Evolutionary conservation across 495 filamentous ascomycete genomes (phyloP).

Genomic region (Podospora fimiseda): DNA sequence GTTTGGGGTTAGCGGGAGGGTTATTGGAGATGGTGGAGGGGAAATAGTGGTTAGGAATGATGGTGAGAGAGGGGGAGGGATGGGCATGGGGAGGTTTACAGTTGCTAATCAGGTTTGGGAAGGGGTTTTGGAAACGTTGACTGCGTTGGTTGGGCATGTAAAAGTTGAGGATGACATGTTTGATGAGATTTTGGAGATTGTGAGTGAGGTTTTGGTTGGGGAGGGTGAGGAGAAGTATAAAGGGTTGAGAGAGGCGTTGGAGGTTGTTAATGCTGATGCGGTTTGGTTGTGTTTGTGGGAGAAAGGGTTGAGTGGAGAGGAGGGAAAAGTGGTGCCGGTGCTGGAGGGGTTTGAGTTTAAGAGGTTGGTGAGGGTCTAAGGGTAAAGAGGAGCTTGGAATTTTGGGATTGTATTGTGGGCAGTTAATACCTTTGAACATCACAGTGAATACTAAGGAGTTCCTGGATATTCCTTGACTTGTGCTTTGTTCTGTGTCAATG

Average conservation of each 20-base stretch:
- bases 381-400: too few species aligned
- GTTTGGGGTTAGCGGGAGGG: neutral
- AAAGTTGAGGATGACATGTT: slow-evolving; percentile 55
- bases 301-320: slow-evolving; percentile 28
- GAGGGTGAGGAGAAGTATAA: slow-evolving; percentile 39
- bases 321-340: slow-evolving; percentile 25
- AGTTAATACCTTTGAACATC: too few species aligned
- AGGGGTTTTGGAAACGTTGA: slow-evolving; percentile 47
- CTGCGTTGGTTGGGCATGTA: slow-evolving; percentile 50
- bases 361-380: slow-evolving; percentile 4
- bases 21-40: slow-evolving; percentile 11
- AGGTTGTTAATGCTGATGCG: slow-evolving; percentile 59
- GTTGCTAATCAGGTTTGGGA: slow-evolving; percentile 55
- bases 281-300: slow-evolving; percentile 60
- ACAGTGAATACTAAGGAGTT: too few species aligned
- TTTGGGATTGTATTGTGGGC: too few species aligned
- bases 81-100: slow-evolving; percentile 42
- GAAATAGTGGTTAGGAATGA: slow-evolving; percentile 20
- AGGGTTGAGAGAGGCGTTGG: slow-evolving; percentile 50
- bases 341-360: slow-evolving; percentile 39
- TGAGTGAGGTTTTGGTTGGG: too few species aligned
- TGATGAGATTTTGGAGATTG: slow-evolving; percentile 60
- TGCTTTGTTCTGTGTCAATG: too few species aligned
- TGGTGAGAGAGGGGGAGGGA: slow-evolving; percentile 9
- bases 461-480: too few species aligned